Evolutionary conservation across 1,284 basidiomycete genomes (phyloP).

Genomic region (Phellinidium pouzarii): DNA sequence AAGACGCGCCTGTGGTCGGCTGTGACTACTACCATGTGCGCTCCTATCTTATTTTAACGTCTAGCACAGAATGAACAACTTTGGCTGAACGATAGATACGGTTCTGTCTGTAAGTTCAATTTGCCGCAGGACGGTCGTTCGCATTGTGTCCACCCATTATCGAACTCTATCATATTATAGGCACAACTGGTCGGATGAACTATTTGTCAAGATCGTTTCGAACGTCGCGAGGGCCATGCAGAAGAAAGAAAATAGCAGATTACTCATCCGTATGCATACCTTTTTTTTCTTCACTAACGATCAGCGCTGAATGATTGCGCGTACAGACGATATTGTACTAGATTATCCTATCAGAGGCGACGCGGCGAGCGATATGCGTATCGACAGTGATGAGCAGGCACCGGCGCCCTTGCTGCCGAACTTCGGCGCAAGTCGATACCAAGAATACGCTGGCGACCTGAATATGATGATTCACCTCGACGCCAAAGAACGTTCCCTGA

Average conservation of each 20-base stretch:
- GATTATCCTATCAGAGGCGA: conserved; percentile 23
- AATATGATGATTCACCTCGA: conserved; percentile 30
- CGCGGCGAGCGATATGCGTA: conserved; percentile 20
- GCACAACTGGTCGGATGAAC: conserved; percentile 27
- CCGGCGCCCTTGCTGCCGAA: conserved; percentile 33
- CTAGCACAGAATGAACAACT: not conserved
- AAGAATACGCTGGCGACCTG: conserved; percentile 31
- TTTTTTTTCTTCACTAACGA: not conserved
- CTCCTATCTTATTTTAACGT: conserved; percentile 4
- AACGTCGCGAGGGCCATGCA: conserved; percentile 24
- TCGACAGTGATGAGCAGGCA: conserved; percentile 23
- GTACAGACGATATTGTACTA: conserved; percentile 10
- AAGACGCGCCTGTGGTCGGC: conserved; percentile 31
- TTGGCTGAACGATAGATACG: conserved; percentile 7
- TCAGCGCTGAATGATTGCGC: not conserved
- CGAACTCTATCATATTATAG: conserved; percentile 13
- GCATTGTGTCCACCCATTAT: not conserved
- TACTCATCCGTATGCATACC: conserved; percentile 23
- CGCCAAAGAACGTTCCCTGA: conserved; percentile 28
- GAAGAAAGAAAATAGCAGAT: conserved; percentile 16
- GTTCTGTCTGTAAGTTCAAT: conserved; percentile 3
- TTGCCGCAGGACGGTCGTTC: not conserved
- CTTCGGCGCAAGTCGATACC: conserved; percentile 29
- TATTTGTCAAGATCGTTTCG: conserved; percentile 24
- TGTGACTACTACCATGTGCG: conserved; percentile 43